Base-by-base conservation (phyloP, 139 green algal species). In the Micractinium sp. region DNA sequence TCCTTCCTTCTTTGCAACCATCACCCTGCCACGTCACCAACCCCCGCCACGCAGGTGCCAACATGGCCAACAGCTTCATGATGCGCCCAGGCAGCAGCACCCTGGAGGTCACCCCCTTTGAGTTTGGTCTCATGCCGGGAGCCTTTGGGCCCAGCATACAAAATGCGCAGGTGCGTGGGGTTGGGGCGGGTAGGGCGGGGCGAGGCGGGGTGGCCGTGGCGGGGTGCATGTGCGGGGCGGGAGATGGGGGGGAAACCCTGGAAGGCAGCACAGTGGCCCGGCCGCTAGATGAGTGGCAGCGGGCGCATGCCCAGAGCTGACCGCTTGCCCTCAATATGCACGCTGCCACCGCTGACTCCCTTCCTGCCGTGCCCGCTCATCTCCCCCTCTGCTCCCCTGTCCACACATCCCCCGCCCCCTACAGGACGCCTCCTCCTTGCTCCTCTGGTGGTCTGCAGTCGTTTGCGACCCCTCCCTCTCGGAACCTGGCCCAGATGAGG, bases 41-140 rank as follows among this genome's bases (percentile, higher is more conserved):
- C 1, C 73, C 31, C 74, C 13, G 18, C 20, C 74, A 7, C 36
- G 74, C 74, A 53, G 41, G 56, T 0, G 82, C 82, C 66, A 87
- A 87, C 82, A 79, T 87, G 82, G 82, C 82, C 66, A 87, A 87
- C 66, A n/a, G 23, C 1, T 87, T 38, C 31, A 29, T 87, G 35
- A 87, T 87, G 82, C 82, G 66, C 27, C 82, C 82, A 0, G 82
- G 82, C 36, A 80, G 66, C 66, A 76, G 60, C 60, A 66, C 56
- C 3, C 12, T 86, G 4, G 81, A 86, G 23, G 23, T 86, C 18
- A 86, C 47, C 31, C 81, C 81, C n/a, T 86, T 35, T 33, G 56
- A 86, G 81, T 86, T 86, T 76, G 81, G 81, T 0, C 35, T 60
- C 9, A 75, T 47, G 56, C 22, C 25, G 29, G 81, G 81, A 0